phyloP scores from a whole-genome alignment of 805 yeast genomes.

The Wickerhamomyces pijperi region DNA sequence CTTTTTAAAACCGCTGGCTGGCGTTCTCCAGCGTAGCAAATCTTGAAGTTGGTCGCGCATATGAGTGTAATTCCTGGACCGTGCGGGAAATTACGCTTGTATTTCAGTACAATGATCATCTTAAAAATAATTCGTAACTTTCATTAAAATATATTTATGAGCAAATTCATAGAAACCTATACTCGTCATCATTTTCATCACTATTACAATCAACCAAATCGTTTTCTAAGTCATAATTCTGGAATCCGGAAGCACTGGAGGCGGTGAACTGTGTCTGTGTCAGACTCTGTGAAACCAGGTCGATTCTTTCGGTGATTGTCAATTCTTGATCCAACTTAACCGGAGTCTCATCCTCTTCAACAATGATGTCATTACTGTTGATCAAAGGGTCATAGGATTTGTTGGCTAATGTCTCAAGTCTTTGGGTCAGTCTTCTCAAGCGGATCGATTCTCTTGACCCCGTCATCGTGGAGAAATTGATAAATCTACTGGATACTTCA shows the following conservation, averaged over 20 bases:
- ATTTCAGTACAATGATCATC: too few relatives aligned
- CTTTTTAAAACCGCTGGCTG: too few relatives aligned
- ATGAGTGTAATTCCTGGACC: conserved; percentile 1
- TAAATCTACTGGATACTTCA: conserved; percentile 7
- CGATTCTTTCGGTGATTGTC: background rate
- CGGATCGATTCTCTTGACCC: conserved; percentile 4
- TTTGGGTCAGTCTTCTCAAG: conserved; percentile 4
- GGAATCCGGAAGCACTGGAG: background rate
- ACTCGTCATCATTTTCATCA: conserved; percentile 11
- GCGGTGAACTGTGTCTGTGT: background rate
- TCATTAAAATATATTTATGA: too few relatives aligned
- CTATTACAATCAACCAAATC: conserved; percentile 1
- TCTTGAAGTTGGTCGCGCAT: too few relatives aligned
- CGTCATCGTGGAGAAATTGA: conserved; percentile 5
- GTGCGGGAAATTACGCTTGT: conserved; percentile 1
- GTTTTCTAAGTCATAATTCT: background rate
- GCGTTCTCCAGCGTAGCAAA: too few relatives aligned
- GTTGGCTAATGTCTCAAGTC: conserved; percentile 2
- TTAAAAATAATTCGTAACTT: background rate
- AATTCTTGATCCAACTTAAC: background rate
- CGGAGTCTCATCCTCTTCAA: background rate
- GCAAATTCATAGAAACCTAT: conserved; percentile 9
- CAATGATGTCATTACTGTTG: conserved; percentile 2
- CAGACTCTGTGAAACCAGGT: background rate
- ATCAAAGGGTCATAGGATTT: conserved; percentile 1